These are phyloP conservation scores for Chlorella sp. DNA, from an alignment of 139 green algal genomes.

Conservation along the genomic window DNA sequence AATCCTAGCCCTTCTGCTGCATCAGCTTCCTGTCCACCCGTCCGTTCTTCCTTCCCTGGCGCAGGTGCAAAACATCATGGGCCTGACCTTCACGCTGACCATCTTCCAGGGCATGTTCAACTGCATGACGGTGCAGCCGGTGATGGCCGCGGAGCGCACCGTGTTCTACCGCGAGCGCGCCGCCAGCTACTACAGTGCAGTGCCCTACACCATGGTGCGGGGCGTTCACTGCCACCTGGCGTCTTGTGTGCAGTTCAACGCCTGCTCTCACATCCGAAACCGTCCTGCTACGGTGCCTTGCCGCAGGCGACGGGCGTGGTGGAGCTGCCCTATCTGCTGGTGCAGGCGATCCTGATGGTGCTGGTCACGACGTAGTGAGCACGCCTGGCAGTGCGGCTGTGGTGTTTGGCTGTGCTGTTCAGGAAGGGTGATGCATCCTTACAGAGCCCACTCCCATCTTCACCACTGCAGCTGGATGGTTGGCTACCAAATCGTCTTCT, in stretches of 20 bases:
- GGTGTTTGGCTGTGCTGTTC: neutral
- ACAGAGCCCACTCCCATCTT: too few species aligned
- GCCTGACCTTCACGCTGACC: slow-evolving; percentile 44
- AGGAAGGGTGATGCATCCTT: too few species aligned
- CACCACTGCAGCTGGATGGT: slow-evolving; percentile 45
- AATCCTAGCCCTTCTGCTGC: too few species aligned
- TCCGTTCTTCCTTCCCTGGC: neutral
- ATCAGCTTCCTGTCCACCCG: neutral
- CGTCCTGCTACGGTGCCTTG: neutral
- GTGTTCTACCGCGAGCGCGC: slow-evolving; percentile 70
- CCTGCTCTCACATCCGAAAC: too few species aligned
- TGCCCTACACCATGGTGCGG: slow-evolving; percentile 30
- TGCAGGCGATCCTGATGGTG: slow-evolving; percentile 47
- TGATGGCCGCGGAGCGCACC: slow-evolving; percentile 54
- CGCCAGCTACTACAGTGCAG: slow-evolving; percentile 45
- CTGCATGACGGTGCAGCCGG: slow-evolving; percentile 60
- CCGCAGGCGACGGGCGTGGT: slow-evolving; percentile 30
- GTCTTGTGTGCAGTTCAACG: too few species aligned
- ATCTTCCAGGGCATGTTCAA: slow-evolving; percentile 69
- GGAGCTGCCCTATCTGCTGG: slow-evolving; percentile 46
- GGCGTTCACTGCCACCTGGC: too few species aligned
- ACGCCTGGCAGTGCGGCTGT: neutral
- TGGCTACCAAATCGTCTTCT: slow-evolving; percentile 43
- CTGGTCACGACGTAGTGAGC: slow-evolving; percentile 41
- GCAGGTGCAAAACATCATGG: slow-evolving; percentile 63